Conservation (phyloP, 2,329 filamentous ascomycete genomes). For the Botryosphaeria dothidea region DNA sequence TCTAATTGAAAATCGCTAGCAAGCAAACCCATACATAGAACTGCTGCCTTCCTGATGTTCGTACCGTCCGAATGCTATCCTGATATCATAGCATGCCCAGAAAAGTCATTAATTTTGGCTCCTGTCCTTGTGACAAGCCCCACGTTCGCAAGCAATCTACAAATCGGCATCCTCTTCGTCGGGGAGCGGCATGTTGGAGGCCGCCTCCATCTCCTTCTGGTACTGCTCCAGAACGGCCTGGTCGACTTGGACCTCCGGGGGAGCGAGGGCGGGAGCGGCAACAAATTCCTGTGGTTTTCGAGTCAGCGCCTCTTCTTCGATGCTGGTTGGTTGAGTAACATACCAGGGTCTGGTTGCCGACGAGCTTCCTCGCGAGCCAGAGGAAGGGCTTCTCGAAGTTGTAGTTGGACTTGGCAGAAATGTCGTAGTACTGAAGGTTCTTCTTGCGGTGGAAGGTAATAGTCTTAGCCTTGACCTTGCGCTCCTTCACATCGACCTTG, state of each 20-base stretch:
- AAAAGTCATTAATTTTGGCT: conserved; percentile 17
- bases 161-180: conserved; percentile 83
- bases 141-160: conserved; percentile 37
- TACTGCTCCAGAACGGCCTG: conserved; percentile 78
- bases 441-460: conserved; percentile 99
- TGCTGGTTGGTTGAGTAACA: conserved; percentile 36
- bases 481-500: conserved; percentile 99
- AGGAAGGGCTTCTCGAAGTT: conserved; percentile 99
- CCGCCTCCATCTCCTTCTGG: conserved; percentile 83
- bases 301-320: conserved; percentile 28
- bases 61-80: conserved; percentile 19
- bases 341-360: conserved; percentile 86
- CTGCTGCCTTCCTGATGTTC: conserved; percentile 20
- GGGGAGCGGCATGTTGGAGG: conserved; percentile 81
- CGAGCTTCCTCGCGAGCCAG: conserved; percentile 97
- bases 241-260: conserved; percentile 89
- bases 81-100: conserved; percentile 20
- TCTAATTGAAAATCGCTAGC: conserved; percentile 21
- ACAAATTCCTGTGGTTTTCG: conserved; percentile 76
- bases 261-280: conserved; percentile 89
- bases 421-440: conserved; percentile 99
- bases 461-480: conserved; percentile 99
- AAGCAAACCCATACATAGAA: conserved; percentile 20
- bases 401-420: conserved; percentile 99
- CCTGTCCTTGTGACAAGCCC: conserved; percentile 19